phyloP scores from a whole-genome alignment of 495 filamentous ascomycete genomes.

The Cercophora sp. region DNA sequence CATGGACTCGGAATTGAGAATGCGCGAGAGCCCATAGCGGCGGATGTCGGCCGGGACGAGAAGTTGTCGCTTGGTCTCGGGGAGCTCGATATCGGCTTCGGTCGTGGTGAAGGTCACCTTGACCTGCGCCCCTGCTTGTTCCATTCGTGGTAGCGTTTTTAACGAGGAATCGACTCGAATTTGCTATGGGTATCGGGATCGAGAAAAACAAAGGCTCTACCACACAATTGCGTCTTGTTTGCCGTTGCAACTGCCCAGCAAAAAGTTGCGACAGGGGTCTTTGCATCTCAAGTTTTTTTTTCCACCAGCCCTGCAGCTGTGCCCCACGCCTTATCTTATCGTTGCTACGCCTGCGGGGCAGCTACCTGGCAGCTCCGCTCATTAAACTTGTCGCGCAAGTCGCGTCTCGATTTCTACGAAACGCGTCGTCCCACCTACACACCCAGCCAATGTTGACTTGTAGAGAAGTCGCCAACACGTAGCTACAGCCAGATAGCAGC shows the following conservation, averaged over 20 bases:
- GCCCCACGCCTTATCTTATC: slow-evolving; percentile 36
- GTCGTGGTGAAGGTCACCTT: slow-evolving; percentile 58
- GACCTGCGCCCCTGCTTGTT: slow-evolving; percentile 31
- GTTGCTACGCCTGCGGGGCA: slow-evolving; percentile 20
- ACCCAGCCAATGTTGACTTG: too few species aligned
- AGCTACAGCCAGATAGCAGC: too few species aligned
- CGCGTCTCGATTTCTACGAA: slow-evolving; percentile 1
- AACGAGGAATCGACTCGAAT: too few species aligned
- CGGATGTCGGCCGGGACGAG: slow-evolving; percentile 67
- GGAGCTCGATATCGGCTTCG: slow-evolving; percentile 52
- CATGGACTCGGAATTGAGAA: slow-evolving; percentile 82
- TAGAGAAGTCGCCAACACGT: too few species aligned
- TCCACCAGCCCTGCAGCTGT: slow-evolving; percentile 21
- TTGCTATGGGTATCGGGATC: too few species aligned
- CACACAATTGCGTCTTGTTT: background rate
- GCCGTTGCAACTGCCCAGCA: background rate
- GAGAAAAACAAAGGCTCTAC: background rate
- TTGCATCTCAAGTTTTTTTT: slow-evolving; percentile 23
- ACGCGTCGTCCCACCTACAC: background rate
- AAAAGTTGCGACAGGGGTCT: slow-evolving; percentile 10
- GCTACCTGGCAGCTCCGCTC: background rate
- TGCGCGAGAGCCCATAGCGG: slow-evolving; percentile 83
- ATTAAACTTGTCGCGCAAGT: slow-evolving; percentile 2
- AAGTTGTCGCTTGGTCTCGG: slow-evolving; percentile 50
- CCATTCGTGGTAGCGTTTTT: slow-evolving; percentile 20